A percentile compares a stretch with the other conserved stretches of the same genome.
These are phyloP conservation scores for Paramyrothecium roridum DNA, from an alignment of 2,329 filamentous ascomycete genomes.

Conservation along the genomic window DNA sequence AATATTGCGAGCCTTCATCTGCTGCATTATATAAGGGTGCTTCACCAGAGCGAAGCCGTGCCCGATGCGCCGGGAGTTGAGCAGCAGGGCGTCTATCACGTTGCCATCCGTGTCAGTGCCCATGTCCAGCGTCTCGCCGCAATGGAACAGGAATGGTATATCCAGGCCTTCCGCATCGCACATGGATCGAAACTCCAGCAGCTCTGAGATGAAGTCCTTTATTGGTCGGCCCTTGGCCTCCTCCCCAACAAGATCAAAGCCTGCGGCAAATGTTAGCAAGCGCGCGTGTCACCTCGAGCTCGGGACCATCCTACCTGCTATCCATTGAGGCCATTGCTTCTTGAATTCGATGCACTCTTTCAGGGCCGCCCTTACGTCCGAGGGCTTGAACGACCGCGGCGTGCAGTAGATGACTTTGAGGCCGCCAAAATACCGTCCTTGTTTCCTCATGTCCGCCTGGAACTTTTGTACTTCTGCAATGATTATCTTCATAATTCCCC, in stretches of 20 bases:
- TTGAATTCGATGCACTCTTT: slow-evolving; percentile 62
- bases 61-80: slow-evolving; percentile 67
- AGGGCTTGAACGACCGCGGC: slow-evolving; percentile 54
- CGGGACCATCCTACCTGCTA: slow-evolving; percentile 53
- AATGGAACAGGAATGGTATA: slow-evolving; percentile 74
- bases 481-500: slow-evolving; percentile 59
- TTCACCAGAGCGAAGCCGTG: slow-evolving; percentile 69
- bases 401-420: slow-evolving; percentile 72
- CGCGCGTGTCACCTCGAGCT: not conserved
- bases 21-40: slow-evolving; percentile 63
- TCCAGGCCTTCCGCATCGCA: slow-evolving; percentile 47
- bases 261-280: slow-evolving; percentile 28
- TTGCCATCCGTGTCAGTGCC: slow-evolving; percentile 65
- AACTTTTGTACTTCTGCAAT: slow-evolving; percentile 51
- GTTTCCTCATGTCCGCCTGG: slow-evolving; percentile 22
- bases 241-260: slow-evolving; percentile 69
- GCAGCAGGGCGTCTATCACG: slow-evolving; percentile 63
- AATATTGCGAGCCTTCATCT: slow-evolving; percentile 60
- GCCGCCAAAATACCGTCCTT: slow-evolving; percentile 50
- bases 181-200: slow-evolving; percentile 52
- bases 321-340: slow-evolving; percentile 49
- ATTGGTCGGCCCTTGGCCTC: slow-evolving; percentile 60
- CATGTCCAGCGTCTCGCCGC: slow-evolving; percentile 69
- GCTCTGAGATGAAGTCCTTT: slow-evolving; percentile 49
- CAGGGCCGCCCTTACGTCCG: slow-evolving; percentile 48